Evolutionary conservation across 2,329 filamentous ascomycete genomes (phyloP).

Genomic region (Nemania diffusa): DNA sequence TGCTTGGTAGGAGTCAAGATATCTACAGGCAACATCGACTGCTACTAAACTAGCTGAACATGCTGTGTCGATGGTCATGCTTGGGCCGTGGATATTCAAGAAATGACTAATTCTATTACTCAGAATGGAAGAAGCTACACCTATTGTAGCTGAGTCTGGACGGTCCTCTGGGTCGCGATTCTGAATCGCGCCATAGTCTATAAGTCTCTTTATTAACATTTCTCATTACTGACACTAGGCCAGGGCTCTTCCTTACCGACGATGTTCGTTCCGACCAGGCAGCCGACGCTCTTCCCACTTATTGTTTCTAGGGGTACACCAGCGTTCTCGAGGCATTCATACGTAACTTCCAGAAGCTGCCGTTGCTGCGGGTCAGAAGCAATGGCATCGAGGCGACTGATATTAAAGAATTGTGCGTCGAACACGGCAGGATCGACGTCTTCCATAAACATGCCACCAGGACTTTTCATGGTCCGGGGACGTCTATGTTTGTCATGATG

Average conservation of each 20-base stretch:
- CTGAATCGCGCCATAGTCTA: slow-evolving; percentile 22
- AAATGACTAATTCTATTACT: slow-evolving; percentile 50
- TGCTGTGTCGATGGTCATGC: slow-evolving; percentile 49
- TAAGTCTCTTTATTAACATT: background rate
- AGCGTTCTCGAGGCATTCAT: slow-evolving; percentile 36
- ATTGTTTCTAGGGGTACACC: slow-evolving; percentile 28
- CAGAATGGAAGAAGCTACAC: slow-evolving; percentile 42
- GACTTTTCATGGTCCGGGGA: slow-evolving; percentile 24
- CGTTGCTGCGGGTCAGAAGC: slow-evolving; percentile 40
- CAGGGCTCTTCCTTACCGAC: slow-evolving; percentile 17
- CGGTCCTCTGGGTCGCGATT: slow-evolving; percentile 34
- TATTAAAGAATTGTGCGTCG: slow-evolving; percentile 49
- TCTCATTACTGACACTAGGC: background rate
- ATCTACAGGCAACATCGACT: slow-evolving; percentile 42
- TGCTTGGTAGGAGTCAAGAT: slow-evolving; percentile 33
- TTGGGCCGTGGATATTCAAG: slow-evolving; percentile 49
- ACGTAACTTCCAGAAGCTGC: slow-evolving; percentile 32
- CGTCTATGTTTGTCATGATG: slow-evolving; percentile 24
- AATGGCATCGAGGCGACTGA: slow-evolving; percentile 34
- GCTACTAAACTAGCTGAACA: slow-evolving; percentile 49
- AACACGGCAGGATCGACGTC: slow-evolving; percentile 50
- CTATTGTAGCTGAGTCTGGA: slow-evolving; percentile 41
- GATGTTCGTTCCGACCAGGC: slow-evolving; percentile 23
- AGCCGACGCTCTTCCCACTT: slow-evolving; percentile 21
- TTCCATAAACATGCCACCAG: slow-evolving; percentile 50